These are phyloP conservation scores for Nigrospora oryzae DNA, from an alignment of 2,329 filamentous ascomycete species.

Conservation along the genomic window DNA sequence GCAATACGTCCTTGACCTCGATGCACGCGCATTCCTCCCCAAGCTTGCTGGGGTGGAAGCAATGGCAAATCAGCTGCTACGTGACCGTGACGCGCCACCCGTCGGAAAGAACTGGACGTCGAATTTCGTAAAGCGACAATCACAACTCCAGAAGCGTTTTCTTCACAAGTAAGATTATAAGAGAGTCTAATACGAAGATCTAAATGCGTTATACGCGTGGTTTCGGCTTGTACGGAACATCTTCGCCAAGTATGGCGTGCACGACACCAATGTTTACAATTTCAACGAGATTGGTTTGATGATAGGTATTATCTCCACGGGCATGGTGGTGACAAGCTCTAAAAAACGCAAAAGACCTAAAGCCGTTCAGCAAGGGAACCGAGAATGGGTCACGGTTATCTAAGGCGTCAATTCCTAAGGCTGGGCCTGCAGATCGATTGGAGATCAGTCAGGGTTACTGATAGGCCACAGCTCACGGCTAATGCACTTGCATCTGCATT, in stretches of 20 bases:
- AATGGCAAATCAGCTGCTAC: conserved; percentile 14
- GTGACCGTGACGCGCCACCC: too few relatives aligned
- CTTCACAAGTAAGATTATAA: conserved; percentile 13
- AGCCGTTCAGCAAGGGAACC: background rate
- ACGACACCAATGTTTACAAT: conserved; percentile 12
- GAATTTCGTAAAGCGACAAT: too few relatives aligned
- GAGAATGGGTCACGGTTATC: conserved; percentile 1
- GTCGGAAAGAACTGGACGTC: too few relatives aligned
- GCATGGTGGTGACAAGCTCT: background rate
- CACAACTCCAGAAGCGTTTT: conserved; percentile 15
- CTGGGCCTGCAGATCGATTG: background rate
- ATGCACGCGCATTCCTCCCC: conserved; percentile 13
- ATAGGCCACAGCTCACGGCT: too few relatives aligned
- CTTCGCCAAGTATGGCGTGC: conserved; percentile 12
- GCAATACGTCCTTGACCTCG: conserved; percentile 7
- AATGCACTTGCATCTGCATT: too few relatives aligned
- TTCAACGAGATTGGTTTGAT: conserved; percentile 17
- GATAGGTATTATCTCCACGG: background rate
- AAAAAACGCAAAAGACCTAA: background rate
- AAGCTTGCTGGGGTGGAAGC: conserved; percentile 12
- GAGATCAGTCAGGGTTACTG: too few relatives aligned
- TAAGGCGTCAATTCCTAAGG: background rate
- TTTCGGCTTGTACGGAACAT: conserved; percentile 10
- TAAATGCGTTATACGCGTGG: conserved; percentile 9
- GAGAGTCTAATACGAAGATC: conserved; percentile 15